A percentile compares a stretch with the other conserved stretches of the same genome.
These are phyloP conservation scores for Parietaria judaica DNA, from an alignment of 306 rosid species.

Conservation along the genomic window DNA sequence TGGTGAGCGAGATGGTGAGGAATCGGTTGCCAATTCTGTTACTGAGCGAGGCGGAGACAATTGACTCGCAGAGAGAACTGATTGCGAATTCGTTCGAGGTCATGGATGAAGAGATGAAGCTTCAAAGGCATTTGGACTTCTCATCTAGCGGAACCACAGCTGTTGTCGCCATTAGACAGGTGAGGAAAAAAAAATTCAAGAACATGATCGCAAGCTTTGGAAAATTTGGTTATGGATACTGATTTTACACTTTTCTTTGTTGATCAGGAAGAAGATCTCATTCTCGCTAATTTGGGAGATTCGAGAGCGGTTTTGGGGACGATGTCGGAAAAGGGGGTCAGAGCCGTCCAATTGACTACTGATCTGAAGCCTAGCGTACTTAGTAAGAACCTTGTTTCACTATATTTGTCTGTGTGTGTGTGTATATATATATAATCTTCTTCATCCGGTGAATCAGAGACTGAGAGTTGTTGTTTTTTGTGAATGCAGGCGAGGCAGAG, in stretches of 20 bases:
- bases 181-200: constrained; percentile 8
- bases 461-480: background rate
- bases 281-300: constrained; percentile 73
- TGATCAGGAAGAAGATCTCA: constrained; percentile 49
- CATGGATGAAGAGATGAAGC: constrained; percentile 67
- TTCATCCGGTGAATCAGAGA: background rate
- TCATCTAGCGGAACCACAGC: constrained; percentile 68
- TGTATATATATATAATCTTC: too few species aligned
- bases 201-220: background rate
- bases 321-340: constrained; percentile 29
- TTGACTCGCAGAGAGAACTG: constrained; percentile 35
- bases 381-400: constrained; percentile 27
- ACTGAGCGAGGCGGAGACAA: constrained; percentile 25
- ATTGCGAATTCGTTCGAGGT: constrained; percentile 41
- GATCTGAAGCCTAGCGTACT: constrained; percentile 70
- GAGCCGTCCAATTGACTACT: constrained; percentile 52
- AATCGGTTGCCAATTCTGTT: constrained; percentile 35
- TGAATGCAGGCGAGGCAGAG: constrained; percentile 45
- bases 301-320: constrained; percentile 80
- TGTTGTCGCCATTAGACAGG: constrained; percentile 53
- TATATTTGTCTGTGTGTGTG: too few species aligned
- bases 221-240: background rate
- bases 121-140: constrained; percentile 44
- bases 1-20: constrained; percentile 50
- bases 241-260: background rate